A percentile compares a stretch with the other conserved stretches of the same genome.
phyloP scores from a whole-genome alignment of 2,329 filamentous ascomycete genomes.

The Monilinia vaccinii-corymbosi region DNA sequence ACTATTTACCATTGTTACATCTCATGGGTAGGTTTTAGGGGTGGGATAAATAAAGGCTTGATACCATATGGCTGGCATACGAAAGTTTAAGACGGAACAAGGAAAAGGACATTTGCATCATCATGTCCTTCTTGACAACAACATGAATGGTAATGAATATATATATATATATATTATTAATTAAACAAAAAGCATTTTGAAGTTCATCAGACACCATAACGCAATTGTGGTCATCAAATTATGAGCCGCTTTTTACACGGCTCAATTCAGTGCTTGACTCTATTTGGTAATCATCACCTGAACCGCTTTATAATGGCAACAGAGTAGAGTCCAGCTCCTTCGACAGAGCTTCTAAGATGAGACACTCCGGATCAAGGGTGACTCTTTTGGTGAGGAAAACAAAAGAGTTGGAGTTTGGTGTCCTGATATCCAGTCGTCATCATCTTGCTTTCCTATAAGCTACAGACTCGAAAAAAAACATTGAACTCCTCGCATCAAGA shows the following conservation, averaged over 20 bases:
- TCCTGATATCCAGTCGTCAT: conserved; percentile 14
- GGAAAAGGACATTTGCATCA: not conserved
- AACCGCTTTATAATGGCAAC: conserved; percentile 29
- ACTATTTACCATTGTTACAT: conserved; percentile 2
- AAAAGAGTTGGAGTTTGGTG: conserved; percentile 25
- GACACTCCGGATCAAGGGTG: conserved; percentile 21
- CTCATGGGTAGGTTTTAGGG: not conserved
- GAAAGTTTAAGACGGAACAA: not conserved
- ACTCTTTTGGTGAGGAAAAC: conserved; percentile 31
- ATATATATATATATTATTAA: not conserved
- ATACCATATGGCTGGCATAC: not conserved
- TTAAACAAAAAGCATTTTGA: not conserved
- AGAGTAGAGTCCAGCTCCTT: conserved; percentile 52
- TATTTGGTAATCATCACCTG: conserved; percentile 91
- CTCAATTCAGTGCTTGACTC: conserved; percentile 95
- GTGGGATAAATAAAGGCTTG: conserved; percentile 1
- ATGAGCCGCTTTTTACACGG: conserved; percentile 31
- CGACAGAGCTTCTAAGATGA: conserved; percentile 51
- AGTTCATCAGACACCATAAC: conserved; percentile 42
- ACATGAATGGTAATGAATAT: not conserved
- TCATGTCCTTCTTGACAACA: not conserved
- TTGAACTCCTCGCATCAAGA: conserved; percentile 89
- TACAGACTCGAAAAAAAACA: conserved; percentile 40
- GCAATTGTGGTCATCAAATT: conserved; percentile 39
- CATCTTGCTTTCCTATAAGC: conserved; percentile 43